Evolutionary conservation across 345 rosid genomes (phyloP).

Genomic region (Punica granatum): DNA sequence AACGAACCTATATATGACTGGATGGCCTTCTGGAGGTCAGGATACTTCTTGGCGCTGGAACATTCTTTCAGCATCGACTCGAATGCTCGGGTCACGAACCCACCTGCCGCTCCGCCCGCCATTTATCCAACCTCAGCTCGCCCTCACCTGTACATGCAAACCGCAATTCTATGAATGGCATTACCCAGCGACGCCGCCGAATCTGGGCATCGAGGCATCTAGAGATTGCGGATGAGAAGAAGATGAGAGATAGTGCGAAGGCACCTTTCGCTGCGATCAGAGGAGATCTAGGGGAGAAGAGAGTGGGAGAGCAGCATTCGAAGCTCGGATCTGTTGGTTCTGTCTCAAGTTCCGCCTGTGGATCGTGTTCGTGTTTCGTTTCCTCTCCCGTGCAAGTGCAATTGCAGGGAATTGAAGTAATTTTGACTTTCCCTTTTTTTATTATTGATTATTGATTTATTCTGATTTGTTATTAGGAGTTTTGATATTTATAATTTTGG

Average conservation of each 20-base stretch:
- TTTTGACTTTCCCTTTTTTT: no score
- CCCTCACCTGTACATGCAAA: neutral
- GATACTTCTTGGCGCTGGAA: conserved; percentile 55
- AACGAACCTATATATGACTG: conserved; percentile 66
- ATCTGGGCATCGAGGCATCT: neutral
- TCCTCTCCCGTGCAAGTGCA: no score
- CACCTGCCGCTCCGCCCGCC: conserved; percentile 70
- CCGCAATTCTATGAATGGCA: neutral
- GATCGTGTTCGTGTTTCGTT: no score
- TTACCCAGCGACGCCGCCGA: neutral
- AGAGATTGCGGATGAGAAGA: neutral
- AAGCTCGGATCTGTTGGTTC: neutral
- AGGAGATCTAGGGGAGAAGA: neutral
- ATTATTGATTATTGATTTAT: no score
- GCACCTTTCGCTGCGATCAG: neutral
- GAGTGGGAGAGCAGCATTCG: neutral
- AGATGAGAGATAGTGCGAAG: neutral
- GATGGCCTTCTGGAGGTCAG: conserved; percentile 85
- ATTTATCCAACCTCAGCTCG: neutral
- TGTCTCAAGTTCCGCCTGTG: neutral
- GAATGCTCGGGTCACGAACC: conserved; percentile 84
- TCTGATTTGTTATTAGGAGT: no score
- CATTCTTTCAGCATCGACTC: conserved; percentile 97
- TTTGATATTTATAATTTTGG: no score
- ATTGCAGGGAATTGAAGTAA: no score